Percentiles rank a stretch among this genome's conserved stretches.
Conservation (phyloP, 1,284 basidiomycete species). For the Amylostereum chailletii region DNA sequence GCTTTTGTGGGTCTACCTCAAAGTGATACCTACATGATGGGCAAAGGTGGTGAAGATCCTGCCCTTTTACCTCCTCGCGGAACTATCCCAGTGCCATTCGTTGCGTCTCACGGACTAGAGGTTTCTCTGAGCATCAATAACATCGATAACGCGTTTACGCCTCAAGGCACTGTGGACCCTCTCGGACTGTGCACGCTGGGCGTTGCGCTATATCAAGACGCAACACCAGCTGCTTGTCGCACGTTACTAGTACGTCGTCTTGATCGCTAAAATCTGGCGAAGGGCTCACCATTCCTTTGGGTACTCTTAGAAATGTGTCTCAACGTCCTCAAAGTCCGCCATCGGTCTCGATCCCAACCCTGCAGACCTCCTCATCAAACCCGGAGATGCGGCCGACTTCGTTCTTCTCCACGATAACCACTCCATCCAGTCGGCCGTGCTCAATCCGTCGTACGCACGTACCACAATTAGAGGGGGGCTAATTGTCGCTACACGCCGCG, state of each 20-base stretch:
- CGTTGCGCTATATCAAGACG: conserved; percentile 52
- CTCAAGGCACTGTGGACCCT: conserved; percentile 54
- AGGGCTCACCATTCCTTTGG: conserved; percentile 6
- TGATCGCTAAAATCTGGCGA: conserved; percentile 1
- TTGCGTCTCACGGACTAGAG: conserved; percentile 33
- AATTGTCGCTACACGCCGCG: conserved; percentile 14
- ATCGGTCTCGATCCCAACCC: conserved; percentile 26
- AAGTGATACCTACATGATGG: conserved; percentile 63
- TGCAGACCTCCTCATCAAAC: conserved; percentile 25
- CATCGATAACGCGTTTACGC: conserved; percentile 58
- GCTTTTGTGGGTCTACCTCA: conserved; percentile 50
- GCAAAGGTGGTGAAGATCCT: conserved; percentile 20
- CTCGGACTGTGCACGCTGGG: conserved; percentile 49
- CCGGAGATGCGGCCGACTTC: conserved; percentile 42
- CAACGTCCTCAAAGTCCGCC: conserved; percentile 35
- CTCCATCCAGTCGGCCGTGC: conserved; percentile 35
- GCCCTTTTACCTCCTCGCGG: conserved; percentile 27
- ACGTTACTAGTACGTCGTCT: conserved; percentile 36
- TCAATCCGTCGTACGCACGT: conserved; percentile 37
- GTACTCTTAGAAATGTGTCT: conserved; percentile 32
- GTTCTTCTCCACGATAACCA: conserved; percentile 45
- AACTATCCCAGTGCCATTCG: conserved; percentile 44
- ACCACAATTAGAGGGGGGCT: conserved; percentile 30
- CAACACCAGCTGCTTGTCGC: conserved; percentile 34
- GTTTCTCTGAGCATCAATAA: conserved; percentile 56